Conservation (phyloP, 768 basidiomycete species). For the Galerina sulciceps region DNA sequence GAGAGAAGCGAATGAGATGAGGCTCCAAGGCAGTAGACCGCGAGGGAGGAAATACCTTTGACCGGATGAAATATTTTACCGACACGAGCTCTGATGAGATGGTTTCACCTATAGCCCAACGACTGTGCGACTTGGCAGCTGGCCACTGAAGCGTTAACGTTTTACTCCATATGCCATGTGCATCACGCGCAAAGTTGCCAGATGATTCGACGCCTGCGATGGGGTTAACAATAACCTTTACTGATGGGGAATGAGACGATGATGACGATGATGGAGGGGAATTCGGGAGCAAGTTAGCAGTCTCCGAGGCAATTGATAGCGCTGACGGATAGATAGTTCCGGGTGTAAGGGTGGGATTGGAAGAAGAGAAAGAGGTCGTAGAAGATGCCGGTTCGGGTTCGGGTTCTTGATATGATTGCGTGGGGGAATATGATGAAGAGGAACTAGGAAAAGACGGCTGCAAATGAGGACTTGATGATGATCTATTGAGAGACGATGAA, state of each 20-base stretch:
- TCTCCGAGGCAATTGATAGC: constrained; percentile 29
- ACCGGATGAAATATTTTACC: constrained; percentile 71
- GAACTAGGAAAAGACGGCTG: constrained; percentile 10
- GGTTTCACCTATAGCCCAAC: constrained; percentile 84
- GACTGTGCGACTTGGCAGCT: constrained; percentile 63
- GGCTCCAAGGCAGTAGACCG: background rate
- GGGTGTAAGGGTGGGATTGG: constrained; percentile 46
- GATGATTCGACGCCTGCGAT: constrained; percentile 65
- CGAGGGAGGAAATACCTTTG: constrained; percentile 52
- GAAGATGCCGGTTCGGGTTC: constrained; percentile 24
- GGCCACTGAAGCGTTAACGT: constrained; percentile 78
- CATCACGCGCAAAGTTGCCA: constrained; percentile 58
- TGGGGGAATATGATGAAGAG: constrained; percentile 23
- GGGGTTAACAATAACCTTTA: constrained; percentile 52
- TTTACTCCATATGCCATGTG: constrained; percentile 63
- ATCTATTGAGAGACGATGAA: constrained; percentile 21
- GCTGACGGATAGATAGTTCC: constrained; percentile 36
- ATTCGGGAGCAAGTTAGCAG: constrained; percentile 28
- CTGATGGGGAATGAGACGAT: constrained; percentile 21
- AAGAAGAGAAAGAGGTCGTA: constrained; percentile 39
- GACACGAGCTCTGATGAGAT: constrained; percentile 65
- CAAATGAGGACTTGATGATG: constrained; percentile 11
- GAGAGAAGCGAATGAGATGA: constrained; percentile 2
- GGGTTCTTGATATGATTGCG: constrained; percentile 27
- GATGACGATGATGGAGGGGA: constrained; percentile 21